phyloP scores from a whole-genome alignment of 1,284 basidiomycete genomes.

The Leccinum ponderosum region DNA sequence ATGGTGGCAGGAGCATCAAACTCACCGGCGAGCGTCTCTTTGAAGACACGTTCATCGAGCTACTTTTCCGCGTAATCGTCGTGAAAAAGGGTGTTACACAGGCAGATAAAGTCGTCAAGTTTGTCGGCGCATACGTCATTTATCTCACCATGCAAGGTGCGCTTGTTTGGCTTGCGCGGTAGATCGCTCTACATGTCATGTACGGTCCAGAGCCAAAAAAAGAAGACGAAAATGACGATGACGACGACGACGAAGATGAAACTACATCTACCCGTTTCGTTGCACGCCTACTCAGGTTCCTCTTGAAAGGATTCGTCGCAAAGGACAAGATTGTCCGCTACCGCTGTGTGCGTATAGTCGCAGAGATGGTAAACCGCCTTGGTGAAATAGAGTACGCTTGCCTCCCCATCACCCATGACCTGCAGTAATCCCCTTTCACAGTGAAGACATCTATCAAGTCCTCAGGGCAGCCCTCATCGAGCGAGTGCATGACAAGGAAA shows the following conservation, averaged over 20 bases:
- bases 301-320: conserved; percentile 82
- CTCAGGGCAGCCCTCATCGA: conserved; percentile 75
- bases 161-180: conserved; percentile 16
- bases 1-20: conserved; percentile 53
- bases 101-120: conserved; percentile 85
- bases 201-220: conserved; percentile 31
- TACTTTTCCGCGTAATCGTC: conserved; percentile 70
- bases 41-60: conserved; percentile 70
- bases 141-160: conserved; percentile 80
- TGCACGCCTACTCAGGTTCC: conserved; percentile 70
- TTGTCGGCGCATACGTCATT: conserved; percentile 80
- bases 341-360: conserved; percentile 77
- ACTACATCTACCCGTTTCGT: conserved; percentile 77
- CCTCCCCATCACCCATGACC: not conserved
- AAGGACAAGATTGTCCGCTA: conserved; percentile 91
- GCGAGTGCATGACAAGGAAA: conserved; percentile 85
- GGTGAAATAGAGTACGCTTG: conserved; percentile 79
- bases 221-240: conserved; percentile 39
- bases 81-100: conserved; percentile 84
- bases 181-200: not conserved
- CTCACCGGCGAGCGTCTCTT: conserved; percentile 84
- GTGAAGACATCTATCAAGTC: conserved; percentile 78
- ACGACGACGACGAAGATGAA: conserved; percentile 67
- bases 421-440: conserved; percentile 31
- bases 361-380: conserved; percentile 77